These are phyloP conservation scores for Fermentozyma sake DNA, from an alignment of 1,139 yeast genomes.

Conservation along the genomic window DNA sequence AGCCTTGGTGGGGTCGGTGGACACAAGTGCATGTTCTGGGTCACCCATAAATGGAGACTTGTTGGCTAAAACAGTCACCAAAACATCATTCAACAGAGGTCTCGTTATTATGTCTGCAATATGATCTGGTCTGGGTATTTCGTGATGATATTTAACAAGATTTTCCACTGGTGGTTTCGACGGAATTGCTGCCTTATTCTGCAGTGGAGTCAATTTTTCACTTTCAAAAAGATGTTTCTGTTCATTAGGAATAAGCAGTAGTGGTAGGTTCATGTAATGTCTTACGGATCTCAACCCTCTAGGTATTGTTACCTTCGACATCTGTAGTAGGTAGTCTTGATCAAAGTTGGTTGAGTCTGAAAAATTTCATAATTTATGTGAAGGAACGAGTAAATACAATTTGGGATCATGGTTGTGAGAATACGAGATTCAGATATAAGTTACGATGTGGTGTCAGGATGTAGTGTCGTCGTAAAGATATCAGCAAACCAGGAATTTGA, in stretches of 20 bases:
- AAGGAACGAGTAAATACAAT: too few species aligned
- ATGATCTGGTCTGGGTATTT: slow-evolving; percentile 32
- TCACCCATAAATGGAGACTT: slow-evolving; percentile 30
- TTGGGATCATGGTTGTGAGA: too few species aligned
- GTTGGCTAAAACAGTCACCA: slow-evolving; percentile 26
- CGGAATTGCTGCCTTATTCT: slow-evolving; percentile 34
- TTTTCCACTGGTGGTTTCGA: slow-evolving; percentile 12
- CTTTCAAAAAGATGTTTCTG: slow-evolving; percentile 27
- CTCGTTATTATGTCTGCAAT: slow-evolving; percentile 30
- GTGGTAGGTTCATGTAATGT: too few species aligned
- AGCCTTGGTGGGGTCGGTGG: slow-evolving; percentile 12
- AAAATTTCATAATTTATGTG: too few species aligned
- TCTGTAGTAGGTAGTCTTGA: too few species aligned
- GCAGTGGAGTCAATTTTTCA: slow-evolving; percentile 27
- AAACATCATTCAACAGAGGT: slow-evolving; percentile 21
- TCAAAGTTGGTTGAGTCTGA: slow-evolving; percentile 3
- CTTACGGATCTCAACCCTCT: slow-evolving; percentile 8
- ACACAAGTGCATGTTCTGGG: slow-evolving; percentile 16
- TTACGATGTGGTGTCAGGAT: too few species aligned
- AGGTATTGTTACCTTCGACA: slow-evolving; percentile 1
- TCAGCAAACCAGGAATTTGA: too few species aligned
- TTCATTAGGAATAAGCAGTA: slow-evolving; percentile 34
- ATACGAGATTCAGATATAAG: too few species aligned
- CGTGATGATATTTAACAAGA: slow-evolving; percentile 21
- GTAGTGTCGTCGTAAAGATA: too few species aligned